Percentiles rank a stretch among this genome's conserved stretches.
Conservation (phyloP, 225 moss, liverwort and hornwort species). For the Takakia lepidozioides region DNA sequence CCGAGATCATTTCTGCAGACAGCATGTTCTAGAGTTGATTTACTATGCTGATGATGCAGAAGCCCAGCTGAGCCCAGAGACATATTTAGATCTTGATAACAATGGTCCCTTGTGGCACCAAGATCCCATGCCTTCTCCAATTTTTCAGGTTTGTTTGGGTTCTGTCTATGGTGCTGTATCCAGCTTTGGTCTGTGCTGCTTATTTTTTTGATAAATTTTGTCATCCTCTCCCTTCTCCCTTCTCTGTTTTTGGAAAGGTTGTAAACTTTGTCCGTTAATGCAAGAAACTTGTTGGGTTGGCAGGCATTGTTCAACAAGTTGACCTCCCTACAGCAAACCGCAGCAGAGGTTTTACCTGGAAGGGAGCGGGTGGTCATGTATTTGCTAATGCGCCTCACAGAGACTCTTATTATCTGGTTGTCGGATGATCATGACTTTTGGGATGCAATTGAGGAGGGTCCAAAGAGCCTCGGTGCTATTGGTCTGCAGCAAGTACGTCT, state of each 20-base stretch:
- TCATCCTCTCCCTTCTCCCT: not conserved
- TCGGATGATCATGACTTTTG: conserved; percentile 85
- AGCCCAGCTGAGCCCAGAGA: conserved; percentile 72
- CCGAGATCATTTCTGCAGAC: conserved; percentile 79
- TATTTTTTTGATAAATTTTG: not conserved
- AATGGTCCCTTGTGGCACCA: conserved; percentile 70
- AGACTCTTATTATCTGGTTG: conserved; percentile 77
- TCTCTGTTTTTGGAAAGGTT: conserved; percentile 4
- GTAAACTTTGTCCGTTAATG: not conserved
- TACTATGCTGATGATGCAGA: conserved; percentile 82
- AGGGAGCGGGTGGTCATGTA: conserved; percentile 74
- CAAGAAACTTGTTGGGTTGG: conserved; percentile 2
- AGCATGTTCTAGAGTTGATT: conserved; percentile 76
- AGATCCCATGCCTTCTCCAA: conserved; percentile 92
- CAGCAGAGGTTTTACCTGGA: conserved; percentile 63
- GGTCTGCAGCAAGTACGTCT: conserved; percentile 70
- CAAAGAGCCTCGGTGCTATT: conserved; percentile 59
- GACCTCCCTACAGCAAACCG: conserved; percentile 63
- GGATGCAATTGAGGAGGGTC: conserved; percentile 86
- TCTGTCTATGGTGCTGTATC: conserved; percentile 5
- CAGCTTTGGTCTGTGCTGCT: not conserved
- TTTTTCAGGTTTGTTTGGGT: conserved; percentile 58
- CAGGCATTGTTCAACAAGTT: conserved; percentile 86
- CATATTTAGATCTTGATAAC: conserved; percentile 66
- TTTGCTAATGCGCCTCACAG: conserved; percentile 74